Conservation (phyloP, 2,329 filamentous ascomycete species). For the Myriosclerotinia curreyana region DNA sequence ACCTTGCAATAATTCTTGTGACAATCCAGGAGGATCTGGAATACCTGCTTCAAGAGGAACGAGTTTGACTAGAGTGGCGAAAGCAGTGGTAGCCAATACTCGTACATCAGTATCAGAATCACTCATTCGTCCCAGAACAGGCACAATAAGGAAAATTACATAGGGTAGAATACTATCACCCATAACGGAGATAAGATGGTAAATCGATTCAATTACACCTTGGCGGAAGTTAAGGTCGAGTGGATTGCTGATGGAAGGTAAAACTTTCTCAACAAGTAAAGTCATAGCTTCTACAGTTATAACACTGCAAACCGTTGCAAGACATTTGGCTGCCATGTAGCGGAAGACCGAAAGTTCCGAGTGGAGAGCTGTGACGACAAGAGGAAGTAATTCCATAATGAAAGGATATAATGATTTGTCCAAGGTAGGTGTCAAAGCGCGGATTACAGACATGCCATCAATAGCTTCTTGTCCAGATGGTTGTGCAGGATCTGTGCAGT, state of each 20-base stretch:
- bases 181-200: slow-evolving; percentile 98
- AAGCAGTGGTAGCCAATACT: slow-evolving; percentile 91
- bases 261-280: slow-evolving; percentile 85
- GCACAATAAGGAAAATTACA: slow-evolving; percentile 97
- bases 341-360: slow-evolving; percentile 87
- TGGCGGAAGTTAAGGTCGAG: slow-evolving; percentile 85
- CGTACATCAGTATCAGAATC: slow-evolving; percentile 96
- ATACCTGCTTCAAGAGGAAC: slow-evolving; percentile 97
- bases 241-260: slow-evolving; percentile 89
- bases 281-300: slow-evolving; percentile 96
- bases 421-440: slow-evolving; percentile 90
- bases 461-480: slow-evolving; percentile 87
- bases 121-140: slow-evolving; percentile 95
- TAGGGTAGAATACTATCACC: slow-evolving; percentile 94
- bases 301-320: slow-evolving; percentile 95
- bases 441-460: slow-evolving; percentile 87
- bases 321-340: slow-evolving; percentile 95
- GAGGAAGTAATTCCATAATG: slow-evolving; percentile 76
- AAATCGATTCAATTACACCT: slow-evolving; percentile 91
- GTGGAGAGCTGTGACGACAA: slow-evolving; percentile 83
- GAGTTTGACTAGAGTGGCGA: slow-evolving; percentile 93
- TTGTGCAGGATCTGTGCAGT: slow-evolving; percentile 70
- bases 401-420: slow-evolving; percentile 72
- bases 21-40: slow-evolving; percentile 90
- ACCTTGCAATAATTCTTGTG: slow-evolving; percentile 80